Percentiles rank a stretch among this genome's conserved stretches.
These are phyloP conservation scores for Malassezia globosa DNA, from an alignment of 1,284 basidiomycete species.

Conservation along the genomic window DNA sequence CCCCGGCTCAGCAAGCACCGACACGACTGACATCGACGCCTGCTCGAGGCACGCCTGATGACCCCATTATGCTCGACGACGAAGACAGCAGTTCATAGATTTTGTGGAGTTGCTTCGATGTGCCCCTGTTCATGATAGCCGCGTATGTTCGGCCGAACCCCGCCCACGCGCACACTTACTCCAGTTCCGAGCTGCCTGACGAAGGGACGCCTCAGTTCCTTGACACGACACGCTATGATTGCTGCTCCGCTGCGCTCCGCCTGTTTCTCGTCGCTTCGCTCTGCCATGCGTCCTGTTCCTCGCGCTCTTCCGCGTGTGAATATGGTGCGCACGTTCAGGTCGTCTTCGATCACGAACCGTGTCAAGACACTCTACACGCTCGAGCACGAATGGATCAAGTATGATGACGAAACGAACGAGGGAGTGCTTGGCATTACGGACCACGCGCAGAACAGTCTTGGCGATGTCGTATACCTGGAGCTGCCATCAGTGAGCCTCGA, in stretches of 20 bases:
- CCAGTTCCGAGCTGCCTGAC: neutral
- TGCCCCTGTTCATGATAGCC: too few relatives aligned
- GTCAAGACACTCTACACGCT: slow-evolving; percentile 52
- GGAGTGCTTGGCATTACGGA: slow-evolving; percentile 83
- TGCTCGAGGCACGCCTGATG: neutral
- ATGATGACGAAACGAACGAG: slow-evolving; percentile 66
- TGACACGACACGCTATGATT: slow-evolving; percentile 4
- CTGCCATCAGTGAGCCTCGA: slow-evolving; percentile 63
- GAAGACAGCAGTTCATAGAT: too few relatives aligned
- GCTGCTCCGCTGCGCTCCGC: slow-evolving; percentile 8
- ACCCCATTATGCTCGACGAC: slow-evolving; percentile 1
- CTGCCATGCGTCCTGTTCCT: neutral
- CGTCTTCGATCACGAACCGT: slow-evolving; percentile 6
- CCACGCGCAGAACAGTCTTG: slow-evolving; percentile 81
- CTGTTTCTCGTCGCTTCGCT: slow-evolving; percentile 6
- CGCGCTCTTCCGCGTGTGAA: slow-evolving; percentile 1
- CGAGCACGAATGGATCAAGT: slow-evolving; percentile 81
- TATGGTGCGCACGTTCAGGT: slow-evolving; percentile 13
- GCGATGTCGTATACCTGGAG: slow-evolving; percentile 96
- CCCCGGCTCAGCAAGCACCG: neutral
- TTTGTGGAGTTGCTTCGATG: too few relatives aligned
- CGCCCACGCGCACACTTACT: neutral
- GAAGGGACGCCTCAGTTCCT: neutral
- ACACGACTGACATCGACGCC: too few relatives aligned
- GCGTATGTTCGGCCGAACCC: neutral